Conservation (phyloP, 2,329 filamentous ascomycete genomes). For the Fusarium redolens region DNA sequence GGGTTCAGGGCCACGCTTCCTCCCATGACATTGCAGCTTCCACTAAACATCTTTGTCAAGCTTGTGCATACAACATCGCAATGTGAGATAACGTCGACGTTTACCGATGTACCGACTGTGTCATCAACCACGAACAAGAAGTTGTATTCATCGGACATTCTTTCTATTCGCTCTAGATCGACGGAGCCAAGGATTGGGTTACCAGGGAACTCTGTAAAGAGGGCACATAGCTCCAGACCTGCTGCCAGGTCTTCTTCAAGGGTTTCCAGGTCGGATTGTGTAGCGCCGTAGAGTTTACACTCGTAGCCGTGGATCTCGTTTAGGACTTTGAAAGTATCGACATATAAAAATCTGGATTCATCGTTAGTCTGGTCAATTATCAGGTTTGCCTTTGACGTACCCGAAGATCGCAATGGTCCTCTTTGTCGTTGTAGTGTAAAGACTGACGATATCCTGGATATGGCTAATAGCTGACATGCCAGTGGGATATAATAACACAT, state of each 20-base stretch:
- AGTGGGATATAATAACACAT: conserved; percentile 62
- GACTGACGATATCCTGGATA: conserved; percentile 27
- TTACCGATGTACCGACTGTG: conserved; percentile 58
- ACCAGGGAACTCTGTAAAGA: conserved; percentile 59
- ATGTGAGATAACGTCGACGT: conserved; percentile 57
- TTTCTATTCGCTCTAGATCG: conserved; percentile 45
- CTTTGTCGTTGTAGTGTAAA: neutral
- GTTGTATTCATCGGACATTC: conserved; percentile 49
- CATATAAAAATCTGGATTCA: conserved; percentile 43
- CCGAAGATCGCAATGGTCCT: conserved; percentile 44
- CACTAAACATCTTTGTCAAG: conserved; percentile 67
- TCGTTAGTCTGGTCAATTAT: neutral
- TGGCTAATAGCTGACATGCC: conserved; percentile 63
- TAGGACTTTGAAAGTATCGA: conserved; percentile 48
- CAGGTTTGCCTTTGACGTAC: conserved; percentile 15
- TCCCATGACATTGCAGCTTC: conserved; percentile 65
- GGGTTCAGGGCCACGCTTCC: conserved; percentile 60
- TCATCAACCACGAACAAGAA: conserved; percentile 59
- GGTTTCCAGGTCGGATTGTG: conserved; percentile 53
- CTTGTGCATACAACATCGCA: conserved; percentile 63
- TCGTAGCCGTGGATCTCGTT: conserved; percentile 43
- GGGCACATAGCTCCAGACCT: conserved; percentile 55
- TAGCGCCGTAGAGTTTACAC: conserved; percentile 59
- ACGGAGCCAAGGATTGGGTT: conserved; percentile 48
- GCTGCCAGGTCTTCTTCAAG: conserved; percentile 52